Evolutionary conservation across 2,329 filamentous ascomycete species (phyloP).

Genomic region (Albophoma yamanashiensis): DNA sequence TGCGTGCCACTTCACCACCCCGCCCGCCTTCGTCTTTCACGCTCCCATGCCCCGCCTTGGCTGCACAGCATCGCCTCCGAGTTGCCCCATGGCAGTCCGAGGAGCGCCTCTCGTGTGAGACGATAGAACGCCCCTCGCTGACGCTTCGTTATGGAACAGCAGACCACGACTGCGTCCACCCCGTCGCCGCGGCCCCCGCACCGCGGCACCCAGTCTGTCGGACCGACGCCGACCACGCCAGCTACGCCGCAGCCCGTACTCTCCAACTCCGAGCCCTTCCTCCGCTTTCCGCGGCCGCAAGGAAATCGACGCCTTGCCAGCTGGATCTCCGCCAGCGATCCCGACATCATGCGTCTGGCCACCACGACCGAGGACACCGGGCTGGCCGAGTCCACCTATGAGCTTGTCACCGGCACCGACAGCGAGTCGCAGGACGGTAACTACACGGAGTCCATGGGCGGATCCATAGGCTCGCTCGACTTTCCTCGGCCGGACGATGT

Average conservation of each 20-base stretch:
- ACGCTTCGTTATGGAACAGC: conserved; percentile 43
- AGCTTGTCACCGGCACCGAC: conserved; percentile 43
- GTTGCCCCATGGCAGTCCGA: not conserved
- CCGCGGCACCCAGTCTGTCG: conserved; percentile 17
- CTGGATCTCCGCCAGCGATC: conserved; percentile 48
- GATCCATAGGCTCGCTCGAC: conserved; percentile 40
- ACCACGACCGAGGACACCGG: conserved; percentile 36
- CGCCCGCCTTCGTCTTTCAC: not conserved
- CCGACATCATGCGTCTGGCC: conserved; percentile 42
- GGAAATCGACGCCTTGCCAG: conserved; percentile 45
- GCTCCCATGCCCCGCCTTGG: not conserved
- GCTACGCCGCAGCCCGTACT: conserved; percentile 10
- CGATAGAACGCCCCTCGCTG: conserved; percentile 11
- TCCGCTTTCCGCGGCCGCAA: conserved; percentile 46
- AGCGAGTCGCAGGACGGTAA: conserved; percentile 40
- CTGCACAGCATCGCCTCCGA: not conserved
- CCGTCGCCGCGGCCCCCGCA: conserved; percentile 14
- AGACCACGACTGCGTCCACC: conserved; percentile 19
- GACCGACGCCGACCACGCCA: conserved; percentile 9
- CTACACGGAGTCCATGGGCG: conserved; percentile 34
- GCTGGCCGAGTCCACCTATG: conserved; percentile 45
- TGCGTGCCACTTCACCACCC: conserved; percentile 4
- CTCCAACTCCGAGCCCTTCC: conserved; percentile 34
- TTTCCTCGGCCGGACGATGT: conserved; percentile 38
- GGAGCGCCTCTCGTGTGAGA: conserved; percentile 12